Evolutionary conservation across 805 yeast genomes (phyloP).

Genomic region (Dipodascopsis tothii): DNA sequence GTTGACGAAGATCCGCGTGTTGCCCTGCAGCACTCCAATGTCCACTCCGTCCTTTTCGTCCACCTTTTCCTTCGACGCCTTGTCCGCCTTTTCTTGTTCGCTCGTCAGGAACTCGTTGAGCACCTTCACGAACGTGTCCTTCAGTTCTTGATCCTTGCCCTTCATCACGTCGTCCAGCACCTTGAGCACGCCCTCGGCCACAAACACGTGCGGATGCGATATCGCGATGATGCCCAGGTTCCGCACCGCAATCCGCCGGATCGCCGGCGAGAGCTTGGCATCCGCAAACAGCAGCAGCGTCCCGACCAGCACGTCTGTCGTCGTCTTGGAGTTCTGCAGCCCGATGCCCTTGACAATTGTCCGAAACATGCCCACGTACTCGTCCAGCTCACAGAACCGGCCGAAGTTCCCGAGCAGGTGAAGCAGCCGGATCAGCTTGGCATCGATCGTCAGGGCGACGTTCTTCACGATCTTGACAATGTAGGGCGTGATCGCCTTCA

Average conservation of each 20-base stretch:
- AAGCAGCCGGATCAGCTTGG: conserved; percentile 48
- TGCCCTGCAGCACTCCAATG: conserved; percentile 49
- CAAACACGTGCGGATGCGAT: conserved; percentile 58
- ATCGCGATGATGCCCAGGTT: conserved; percentile 54
- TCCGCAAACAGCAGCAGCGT: conserved; percentile 51
- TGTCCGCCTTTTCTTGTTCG: conserved; percentile 31
- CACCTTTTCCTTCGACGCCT: conserved; percentile 35
- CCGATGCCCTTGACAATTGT: conserved; percentile 38
- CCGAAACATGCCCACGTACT: conserved; percentile 36
- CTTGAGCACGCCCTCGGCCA: conserved; percentile 46
- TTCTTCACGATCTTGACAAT: conserved; percentile 28
- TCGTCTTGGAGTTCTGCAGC: conserved; percentile 41
- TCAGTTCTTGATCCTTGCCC: conserved; percentile 35
- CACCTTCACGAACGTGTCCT: conserved; percentile 49
- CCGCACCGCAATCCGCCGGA: conserved; percentile 48
- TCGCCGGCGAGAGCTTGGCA: conserved; percentile 27
- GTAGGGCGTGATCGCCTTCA: conserved; percentile 45
- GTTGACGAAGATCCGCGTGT: conserved; percentile 40
- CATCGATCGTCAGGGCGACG: conserved; percentile 29
- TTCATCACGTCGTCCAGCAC: conserved; percentile 50
- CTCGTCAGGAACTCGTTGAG: conserved; percentile 48
- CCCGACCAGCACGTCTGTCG: conserved; percentile 52
- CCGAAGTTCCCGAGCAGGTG: conserved; percentile 67
- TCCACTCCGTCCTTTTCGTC: conserved; percentile 44
- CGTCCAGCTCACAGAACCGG: conserved; percentile 55